These are phyloP conservation scores for Agarophyton chilense DNA, from an alignment of 23 red algal species.

Conservation along the genomic window DNA sequence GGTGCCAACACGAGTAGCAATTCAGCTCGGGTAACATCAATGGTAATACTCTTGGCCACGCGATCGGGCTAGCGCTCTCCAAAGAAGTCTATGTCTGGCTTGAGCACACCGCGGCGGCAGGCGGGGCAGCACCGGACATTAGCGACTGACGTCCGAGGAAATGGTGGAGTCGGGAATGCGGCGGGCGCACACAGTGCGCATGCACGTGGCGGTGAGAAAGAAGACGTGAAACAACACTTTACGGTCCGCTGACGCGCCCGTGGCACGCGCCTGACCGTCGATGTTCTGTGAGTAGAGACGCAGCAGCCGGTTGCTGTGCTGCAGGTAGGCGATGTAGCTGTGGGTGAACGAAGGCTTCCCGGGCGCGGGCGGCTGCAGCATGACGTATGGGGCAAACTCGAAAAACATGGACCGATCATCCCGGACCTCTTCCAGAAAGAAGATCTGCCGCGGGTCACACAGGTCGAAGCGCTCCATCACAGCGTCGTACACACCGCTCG, in stretches of 20 bases:
- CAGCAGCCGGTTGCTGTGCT: slow-evolving; percentile 50
- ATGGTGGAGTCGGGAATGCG: slow-evolving; percentile 23
- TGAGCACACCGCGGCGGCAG: slow-evolving; percentile 69
- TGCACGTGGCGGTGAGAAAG: slow-evolving; percentile 74
- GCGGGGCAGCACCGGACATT: slow-evolving; percentile 49
- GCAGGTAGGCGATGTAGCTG: slow-evolving; percentile 73
- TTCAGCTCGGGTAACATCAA: slow-evolving; percentile 74
- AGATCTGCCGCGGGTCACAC: slow-evolving; percentile 81
- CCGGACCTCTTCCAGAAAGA: slow-evolving; percentile 79
- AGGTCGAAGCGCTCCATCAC: too few relatives aligned
- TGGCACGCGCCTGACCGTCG: slow-evolving; percentile 63
- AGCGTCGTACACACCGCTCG: too few relatives aligned
- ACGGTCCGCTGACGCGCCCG: slow-evolving; percentile 63
- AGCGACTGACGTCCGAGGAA: slow-evolving; percentile 53
- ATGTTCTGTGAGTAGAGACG: too few relatives aligned
- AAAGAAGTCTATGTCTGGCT: slow-evolving; percentile 98
- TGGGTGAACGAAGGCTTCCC: slow-evolving; percentile 73
- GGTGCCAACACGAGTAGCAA: slow-evolving; percentile 92
- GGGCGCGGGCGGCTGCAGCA: background rate
- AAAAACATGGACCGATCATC: slow-evolving; percentile 84
- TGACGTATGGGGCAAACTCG: slow-evolving; percentile 69
- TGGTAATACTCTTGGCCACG: background rate
- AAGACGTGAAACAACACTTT: slow-evolving; percentile 87
- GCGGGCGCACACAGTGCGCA: too few relatives aligned
- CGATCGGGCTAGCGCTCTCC: slow-evolving; percentile 86